Percentiles rank a stretch among this genome's conserved stretches.
These are phyloP conservation scores for Colletotrichum sp. DNA, from an alignment of 2,329 filamentous ascomycete species.

Conservation along the genomic window DNA sequence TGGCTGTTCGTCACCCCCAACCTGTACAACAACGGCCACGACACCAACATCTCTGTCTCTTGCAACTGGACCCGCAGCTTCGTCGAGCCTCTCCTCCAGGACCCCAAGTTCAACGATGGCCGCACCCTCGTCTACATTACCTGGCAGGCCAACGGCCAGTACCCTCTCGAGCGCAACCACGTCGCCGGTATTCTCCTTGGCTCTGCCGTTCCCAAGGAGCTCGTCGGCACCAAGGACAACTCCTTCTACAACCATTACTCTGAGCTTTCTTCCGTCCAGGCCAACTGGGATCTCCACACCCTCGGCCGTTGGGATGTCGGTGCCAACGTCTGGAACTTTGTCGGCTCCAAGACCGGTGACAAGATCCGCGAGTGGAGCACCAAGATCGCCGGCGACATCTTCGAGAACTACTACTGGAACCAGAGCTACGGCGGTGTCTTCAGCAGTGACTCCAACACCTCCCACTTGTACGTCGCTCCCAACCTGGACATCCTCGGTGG, in stretches of 20 bases:
- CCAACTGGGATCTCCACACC: slow-evolving; percentile 52
- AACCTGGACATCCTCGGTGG: slow-evolving; percentile 39
- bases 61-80: slow-evolving; percentile 57
- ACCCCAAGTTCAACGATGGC: slow-evolving; percentile 53
- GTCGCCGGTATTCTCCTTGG: slow-evolving; percentile 76
- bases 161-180: slow-evolving; percentile 64
- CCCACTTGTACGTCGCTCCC: slow-evolving; percentile 38
- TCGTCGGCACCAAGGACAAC: slow-evolving; percentile 70
- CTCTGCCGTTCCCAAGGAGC: slow-evolving; percentile 67
- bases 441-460: slow-evolving; percentile 30
- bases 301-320: slow-evolving; percentile 76
- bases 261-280: slow-evolving; percentile 57
- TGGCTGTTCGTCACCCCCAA: slow-evolving; percentile 4
- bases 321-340: slow-evolving; percentile 70
- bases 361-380: slow-evolving; percentile 40
- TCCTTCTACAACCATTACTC: slow-evolving; percentile 79
- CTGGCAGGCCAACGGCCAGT: slow-evolving; percentile 80
- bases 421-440: slow-evolving; percentile 57
- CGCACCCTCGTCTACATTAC: slow-evolving; percentile 68
- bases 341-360: slow-evolving; percentile 67
- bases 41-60: slow-evolving; percentile 30
- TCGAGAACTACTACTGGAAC: slow-evolving; percentile 51
- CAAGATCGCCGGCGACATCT: slow-evolving; percentile 36
- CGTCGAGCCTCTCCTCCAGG: slow-evolving; percentile 55
- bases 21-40: slow-evolving; percentile 3